Evolutionary conservation across 768 basidiomycete species (phyloP).

Genomic region (Saitozyma podzolica): DNA sequence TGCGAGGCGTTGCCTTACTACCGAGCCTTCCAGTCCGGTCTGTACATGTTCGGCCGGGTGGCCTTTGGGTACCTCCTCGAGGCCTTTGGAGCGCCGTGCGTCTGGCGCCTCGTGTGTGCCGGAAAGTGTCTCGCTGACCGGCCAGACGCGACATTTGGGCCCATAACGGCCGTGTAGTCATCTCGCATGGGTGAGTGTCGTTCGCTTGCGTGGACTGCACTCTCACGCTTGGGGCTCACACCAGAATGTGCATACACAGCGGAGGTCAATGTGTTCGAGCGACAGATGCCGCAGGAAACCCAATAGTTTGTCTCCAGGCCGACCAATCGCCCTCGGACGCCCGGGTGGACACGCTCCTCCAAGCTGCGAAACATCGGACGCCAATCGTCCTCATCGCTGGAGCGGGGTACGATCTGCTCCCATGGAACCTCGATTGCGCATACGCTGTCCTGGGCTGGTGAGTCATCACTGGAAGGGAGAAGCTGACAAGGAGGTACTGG

Average conservation of each 20-base stretch:
- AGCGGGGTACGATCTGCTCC: slow-evolving; percentile 29
- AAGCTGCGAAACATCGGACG: slow-evolving; percentile 17
- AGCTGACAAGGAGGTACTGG: slow-evolving; percentile 32
- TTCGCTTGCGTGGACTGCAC: background rate
- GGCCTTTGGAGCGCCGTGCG: slow-evolving; percentile 39
- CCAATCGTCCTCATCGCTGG: slow-evolving; percentile 43
- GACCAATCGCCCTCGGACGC: slow-evolving; percentile 35
- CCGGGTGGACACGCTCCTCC: slow-evolving; percentile 31
- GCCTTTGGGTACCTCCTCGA: slow-evolving; percentile 44
- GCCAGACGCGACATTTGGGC: slow-evolving; percentile 43
- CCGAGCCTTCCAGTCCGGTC: slow-evolving; percentile 40
- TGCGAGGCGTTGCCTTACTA: slow-evolving; percentile 47
- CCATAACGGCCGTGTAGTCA: slow-evolving; percentile 32
- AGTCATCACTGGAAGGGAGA: slow-evolving; percentile 2
- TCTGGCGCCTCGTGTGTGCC: too few relatives aligned
- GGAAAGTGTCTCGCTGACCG: slow-evolving; percentile 8
- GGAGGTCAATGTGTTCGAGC: slow-evolving; percentile 36
- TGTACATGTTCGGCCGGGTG: slow-evolving; percentile 32
- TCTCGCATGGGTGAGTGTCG: slow-evolving; percentile 40
- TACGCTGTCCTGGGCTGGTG: slow-evolving; percentile 44
- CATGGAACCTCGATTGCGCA: slow-evolving; percentile 33
- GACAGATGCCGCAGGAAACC: slow-evolving; percentile 1
- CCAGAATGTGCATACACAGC: slow-evolving; percentile 2
- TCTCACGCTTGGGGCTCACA: background rate
- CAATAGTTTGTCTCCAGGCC: slow-evolving; percentile 17